These are phyloP conservation scores for Xerocomus minutiporus DNA, from an alignment of 1,284 basidiomycete species.

Conservation along the genomic window DNA sequence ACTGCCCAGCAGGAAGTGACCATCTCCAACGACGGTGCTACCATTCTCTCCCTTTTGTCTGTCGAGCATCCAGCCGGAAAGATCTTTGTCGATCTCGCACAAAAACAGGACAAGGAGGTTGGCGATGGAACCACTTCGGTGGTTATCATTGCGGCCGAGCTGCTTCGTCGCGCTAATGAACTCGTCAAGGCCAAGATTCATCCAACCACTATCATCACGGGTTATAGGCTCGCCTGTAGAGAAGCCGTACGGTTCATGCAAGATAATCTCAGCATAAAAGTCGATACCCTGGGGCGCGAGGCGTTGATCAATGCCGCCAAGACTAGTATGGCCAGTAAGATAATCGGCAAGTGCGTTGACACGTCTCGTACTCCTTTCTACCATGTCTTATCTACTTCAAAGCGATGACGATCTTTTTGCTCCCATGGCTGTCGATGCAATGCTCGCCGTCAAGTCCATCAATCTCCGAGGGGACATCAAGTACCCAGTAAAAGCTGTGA, in stretches of 20 bases:
- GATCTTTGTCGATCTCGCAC: conserved; percentile 96
- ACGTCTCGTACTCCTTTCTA: conserved; percentile 3
- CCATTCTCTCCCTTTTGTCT: conserved; percentile 88
- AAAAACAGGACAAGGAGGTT: conserved; percentile 99
- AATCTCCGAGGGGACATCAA: conserved; percentile 96
- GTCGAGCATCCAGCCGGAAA: conserved; percentile 94
- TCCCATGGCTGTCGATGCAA: conserved; percentile 97
- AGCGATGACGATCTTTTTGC: conserved; percentile 99
- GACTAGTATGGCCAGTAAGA: conserved; percentile 99
- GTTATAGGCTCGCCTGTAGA: conserved; percentile 94
- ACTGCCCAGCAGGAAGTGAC: conserved; percentile 78
- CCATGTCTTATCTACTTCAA: conserved; percentile 10
- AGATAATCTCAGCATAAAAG: conserved; percentile 94
- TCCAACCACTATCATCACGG: conserved; percentile 98
- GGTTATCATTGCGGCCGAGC: conserved; percentile 95
- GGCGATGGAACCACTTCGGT: conserved; percentile 99
- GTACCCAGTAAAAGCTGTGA: conserved; percentile 99
- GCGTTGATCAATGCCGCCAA: conserved; percentile 96
- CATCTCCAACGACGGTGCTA: conserved; percentile 99
- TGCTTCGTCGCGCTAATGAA: conserved; percentile 94
- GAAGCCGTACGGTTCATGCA: conserved; percentile 99
- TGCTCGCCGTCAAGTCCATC: conserved; percentile 95
- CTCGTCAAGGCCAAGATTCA: conserved; percentile 98
- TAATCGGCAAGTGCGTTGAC: conserved; percentile 78
- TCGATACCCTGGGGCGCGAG: conserved; percentile 87